phyloP scores from a whole-genome alignment of 768 basidiomycete genomes.

The Auricularia auricula-judae region DNA sequence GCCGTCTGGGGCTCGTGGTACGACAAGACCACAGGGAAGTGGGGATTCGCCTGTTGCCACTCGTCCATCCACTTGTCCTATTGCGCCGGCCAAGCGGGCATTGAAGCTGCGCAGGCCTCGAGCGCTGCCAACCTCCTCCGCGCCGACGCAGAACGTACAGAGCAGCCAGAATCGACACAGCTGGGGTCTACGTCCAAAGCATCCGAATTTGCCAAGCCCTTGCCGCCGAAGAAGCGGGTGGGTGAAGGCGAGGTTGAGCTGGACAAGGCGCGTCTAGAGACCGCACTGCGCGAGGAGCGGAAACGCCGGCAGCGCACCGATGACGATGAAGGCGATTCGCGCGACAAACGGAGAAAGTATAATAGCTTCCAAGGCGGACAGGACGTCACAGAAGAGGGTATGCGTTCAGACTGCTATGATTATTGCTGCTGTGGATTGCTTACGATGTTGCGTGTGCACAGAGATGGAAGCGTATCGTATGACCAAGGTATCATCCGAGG shows the following conservation, averaged over 20 bases:
- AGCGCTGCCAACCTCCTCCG: conserved; percentile 54
- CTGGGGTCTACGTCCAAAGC: conserved; percentile 20
- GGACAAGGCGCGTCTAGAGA: conserved; percentile 55
- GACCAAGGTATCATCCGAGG: conserved; percentile 20
- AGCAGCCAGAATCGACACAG: conserved; percentile 18
- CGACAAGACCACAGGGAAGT: conserved; percentile 50
- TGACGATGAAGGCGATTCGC: conserved; percentile 47
- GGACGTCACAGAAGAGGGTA: conserved; percentile 77
- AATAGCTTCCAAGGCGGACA: conserved; percentile 30
- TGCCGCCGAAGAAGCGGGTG: conserved; percentile 53
- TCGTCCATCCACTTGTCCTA: conserved; percentile 79
- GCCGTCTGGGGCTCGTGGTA: conserved; percentile 98
- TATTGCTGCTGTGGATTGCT: background rate
- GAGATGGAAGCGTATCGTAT: conserved; percentile 25
- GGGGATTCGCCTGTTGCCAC: conserved; percentile 97
- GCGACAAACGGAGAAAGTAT: conserved; percentile 11
- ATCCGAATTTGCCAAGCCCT: conserved; percentile 6
- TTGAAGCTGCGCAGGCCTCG: conserved; percentile 65
- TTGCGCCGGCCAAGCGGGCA: conserved; percentile 81
- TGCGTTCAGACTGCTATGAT: conserved; percentile 16
- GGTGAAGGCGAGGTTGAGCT: conserved; percentile 76
- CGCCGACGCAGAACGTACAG: background rate
- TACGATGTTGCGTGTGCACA: background rate
- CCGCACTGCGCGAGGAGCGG: conserved; percentile 58
- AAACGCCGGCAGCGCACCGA: conserved; percentile 51